Evolutionary conservation across 495 filamentous ascomycete genomes (phyloP), one percentile per base, ranked within the genome.

Genomic region (Lepraria neglecta): DNA sequence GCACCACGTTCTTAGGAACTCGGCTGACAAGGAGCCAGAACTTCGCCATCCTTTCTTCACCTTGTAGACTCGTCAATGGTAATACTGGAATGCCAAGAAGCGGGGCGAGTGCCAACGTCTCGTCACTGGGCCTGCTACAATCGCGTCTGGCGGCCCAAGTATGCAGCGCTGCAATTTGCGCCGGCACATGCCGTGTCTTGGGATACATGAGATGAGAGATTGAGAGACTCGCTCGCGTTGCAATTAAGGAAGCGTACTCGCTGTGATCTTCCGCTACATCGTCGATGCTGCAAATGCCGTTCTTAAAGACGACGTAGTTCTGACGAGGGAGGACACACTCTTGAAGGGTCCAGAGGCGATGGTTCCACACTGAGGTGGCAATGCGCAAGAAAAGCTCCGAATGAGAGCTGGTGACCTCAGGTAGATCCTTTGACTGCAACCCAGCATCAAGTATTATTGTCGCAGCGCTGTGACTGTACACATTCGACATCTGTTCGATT

Each of bases 331-430:
- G 42, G 30, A 44, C 15, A 12, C 31, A 19, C 19, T 56, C 54
- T n/a, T 56, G 54, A 19, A 56, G 6, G 30, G 54, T 56, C 54
- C 54, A 56, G n/a, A 56, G 54, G 27, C 54, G 54, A 24, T 44
- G 54, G 11, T 24, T 42, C 54, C 54, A 56, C 12, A 24, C 17
- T 33, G 31, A 40, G 14, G 31, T 56, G 7, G 35, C 21, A 21
- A 43, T 15, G 4, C 35, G 54, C 6, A 56, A 33, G 35, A 24
- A 24, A 15, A 56, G 31, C 12, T 40, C 19, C 11, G 46, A 21
- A 12, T 21, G 7, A 21, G 46, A 48, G 19, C n/a, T 48, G 3
- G 5, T 28, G 46, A 21, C 6, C 11, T 38, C 33, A 38, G 33
- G 33, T 3, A 48, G 19, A 14, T 48, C 7, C 19, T 24, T 27